A percentile compares a stretch with the other conserved stretches of the same genome.
Conservation (phyloP, 768 basidiomycete genomes). For the Lactarius tabidus region DNA sequence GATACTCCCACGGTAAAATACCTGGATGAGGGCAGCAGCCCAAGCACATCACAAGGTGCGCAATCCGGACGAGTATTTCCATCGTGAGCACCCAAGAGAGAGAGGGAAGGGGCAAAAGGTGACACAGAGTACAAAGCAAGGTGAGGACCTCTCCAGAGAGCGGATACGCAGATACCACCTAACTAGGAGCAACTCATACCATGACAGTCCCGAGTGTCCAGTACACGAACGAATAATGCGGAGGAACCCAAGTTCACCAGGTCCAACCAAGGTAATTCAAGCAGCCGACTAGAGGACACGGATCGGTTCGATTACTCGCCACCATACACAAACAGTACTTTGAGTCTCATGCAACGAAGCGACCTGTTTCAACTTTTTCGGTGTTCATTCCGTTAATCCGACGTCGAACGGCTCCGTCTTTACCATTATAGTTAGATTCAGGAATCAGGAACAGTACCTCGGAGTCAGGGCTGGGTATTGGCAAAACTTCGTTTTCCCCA, state of each 20-base stretch:
- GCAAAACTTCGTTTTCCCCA: no score
- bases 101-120: not conserved
- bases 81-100: not conserved
- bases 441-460: no score
- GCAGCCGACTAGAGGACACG: not conserved
- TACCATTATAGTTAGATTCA: no score
- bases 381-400: not conserved
- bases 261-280: not conserved
- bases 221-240: not conserved
- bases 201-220: not conserved
- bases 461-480: no score
- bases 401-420: not conserved
- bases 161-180: not conserved
- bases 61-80: no score
- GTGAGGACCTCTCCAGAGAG: not conserved
- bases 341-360: not conserved
- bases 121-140: not conserved
- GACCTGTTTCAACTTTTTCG: not conserved
- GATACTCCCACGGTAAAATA: not conserved
- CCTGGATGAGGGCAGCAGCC: not conserved
- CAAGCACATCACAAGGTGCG: not conserved
- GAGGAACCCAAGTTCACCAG: not conserved
- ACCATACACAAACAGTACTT: not conserved
- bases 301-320: not conserved
- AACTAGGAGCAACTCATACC: not conserved